Conservation (phyloP, 169 alveolate species). For the Theileria annulata region DNA sequence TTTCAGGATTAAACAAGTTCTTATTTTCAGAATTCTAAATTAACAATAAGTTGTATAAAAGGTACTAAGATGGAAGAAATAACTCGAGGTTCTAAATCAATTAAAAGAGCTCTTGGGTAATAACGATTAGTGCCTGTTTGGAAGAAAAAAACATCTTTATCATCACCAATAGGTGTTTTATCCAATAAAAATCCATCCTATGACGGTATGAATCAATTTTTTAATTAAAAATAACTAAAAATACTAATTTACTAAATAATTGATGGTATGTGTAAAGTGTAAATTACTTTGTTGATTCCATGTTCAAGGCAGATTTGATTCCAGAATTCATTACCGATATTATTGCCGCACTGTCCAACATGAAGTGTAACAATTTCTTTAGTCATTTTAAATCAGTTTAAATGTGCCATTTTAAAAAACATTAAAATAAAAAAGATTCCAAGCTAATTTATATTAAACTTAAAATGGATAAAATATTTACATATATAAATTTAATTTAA, state of each 20-base stretch:
- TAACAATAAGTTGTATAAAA: too few species aligned
- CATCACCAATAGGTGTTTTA: conserved; percentile 84
- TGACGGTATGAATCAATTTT: neutral
- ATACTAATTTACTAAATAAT: too few species aligned
- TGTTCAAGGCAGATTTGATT: conserved; percentile 97
- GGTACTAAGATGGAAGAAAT: conserved; percentile 76
- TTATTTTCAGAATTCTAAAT: conserved; percentile 84
- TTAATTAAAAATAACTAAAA: neutral
- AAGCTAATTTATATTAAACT: neutral
- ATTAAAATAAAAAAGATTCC: neutral
- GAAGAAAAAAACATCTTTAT: conserved; percentile 97
- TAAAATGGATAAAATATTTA: neutral
- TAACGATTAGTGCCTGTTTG: conserved; percentile 90
- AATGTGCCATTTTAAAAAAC: neutral
- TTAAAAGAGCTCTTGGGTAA: conserved; percentile 93
- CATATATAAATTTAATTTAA: too few species aligned
- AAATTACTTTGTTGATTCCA: conserved; percentile 85
- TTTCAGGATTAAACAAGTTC: conserved; percentile 96
- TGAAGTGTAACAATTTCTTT: conserved; percentile 95
- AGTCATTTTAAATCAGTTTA: conserved; percentile 35
- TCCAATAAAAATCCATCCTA: conserved; percentile 74
- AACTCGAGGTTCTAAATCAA: conserved; percentile 98
- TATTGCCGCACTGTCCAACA: conserved; percentile 99
- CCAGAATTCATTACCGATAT: conserved; percentile 99
- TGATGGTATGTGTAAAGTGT: too few species aligned